Conservation (phyloP, 345 rosid genomes). For the Lepidium africanum region DNA sequence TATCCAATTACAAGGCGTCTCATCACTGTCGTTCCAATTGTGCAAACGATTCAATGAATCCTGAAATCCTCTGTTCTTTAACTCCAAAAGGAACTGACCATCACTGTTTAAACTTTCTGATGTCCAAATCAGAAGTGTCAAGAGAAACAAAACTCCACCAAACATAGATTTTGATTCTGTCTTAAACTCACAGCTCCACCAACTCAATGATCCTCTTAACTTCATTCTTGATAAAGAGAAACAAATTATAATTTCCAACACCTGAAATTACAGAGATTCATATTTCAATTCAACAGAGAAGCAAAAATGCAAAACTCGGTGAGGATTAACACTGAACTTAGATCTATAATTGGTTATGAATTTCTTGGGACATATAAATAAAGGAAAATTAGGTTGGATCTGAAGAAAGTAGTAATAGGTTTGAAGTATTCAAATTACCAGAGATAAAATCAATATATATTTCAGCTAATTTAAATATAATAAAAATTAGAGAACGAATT, state of each 20-base stretch:
- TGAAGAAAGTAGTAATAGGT: not conserved
- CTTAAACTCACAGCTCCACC: conserved; percentile 28
- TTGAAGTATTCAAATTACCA: not conserved
- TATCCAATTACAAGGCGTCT: conserved; percentile 73
- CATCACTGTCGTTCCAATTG: conserved; percentile 61
- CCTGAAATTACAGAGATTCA: conserved; percentile 20
- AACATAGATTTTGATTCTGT: conserved; percentile 3
- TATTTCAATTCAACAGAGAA: not conserved
- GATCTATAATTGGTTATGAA: conserved; percentile 14
- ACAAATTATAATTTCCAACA: not conserved
- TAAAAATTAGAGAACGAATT: not conserved
- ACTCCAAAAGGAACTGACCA: conserved; percentile 55
- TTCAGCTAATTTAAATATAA: not conserved
- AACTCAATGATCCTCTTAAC: conserved; percentile 20
- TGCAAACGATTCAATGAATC: conserved; percentile 43
- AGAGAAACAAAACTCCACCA: conserved; percentile 29
- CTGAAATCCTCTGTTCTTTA: conserved; percentile 45
- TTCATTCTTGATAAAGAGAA: not conserved
- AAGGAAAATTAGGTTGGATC: not conserved
- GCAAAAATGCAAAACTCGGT: not conserved
- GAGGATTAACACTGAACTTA: not conserved
- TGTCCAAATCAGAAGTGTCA: conserved; percentile 34
- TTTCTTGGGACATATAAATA: not conserved
- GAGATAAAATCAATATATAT: not conserved
- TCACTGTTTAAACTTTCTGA: conserved; percentile 57